Conservation (phyloP, 305 asterid species). For the Rubia peregrina region DNA sequence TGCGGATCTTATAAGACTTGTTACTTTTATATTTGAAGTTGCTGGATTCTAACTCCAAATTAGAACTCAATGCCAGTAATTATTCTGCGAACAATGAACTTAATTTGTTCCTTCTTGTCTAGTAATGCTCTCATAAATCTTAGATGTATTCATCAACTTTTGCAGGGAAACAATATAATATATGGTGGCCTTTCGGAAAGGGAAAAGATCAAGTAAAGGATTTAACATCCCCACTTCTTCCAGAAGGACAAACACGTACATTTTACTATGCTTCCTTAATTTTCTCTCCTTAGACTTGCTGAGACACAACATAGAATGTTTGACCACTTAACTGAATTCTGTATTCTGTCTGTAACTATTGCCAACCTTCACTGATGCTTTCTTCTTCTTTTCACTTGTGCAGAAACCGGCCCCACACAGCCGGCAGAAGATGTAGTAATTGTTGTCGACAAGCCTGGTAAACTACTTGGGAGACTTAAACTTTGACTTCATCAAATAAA, state of each 20-base stretch:
- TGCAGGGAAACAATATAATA: conserved; percentile 6
- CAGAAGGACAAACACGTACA: neutral
- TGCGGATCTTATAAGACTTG: neutral
- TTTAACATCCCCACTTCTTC: neutral
- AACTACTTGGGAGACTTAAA: neutral
- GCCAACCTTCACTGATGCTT: neutral
- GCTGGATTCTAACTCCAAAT: too few species aligned
- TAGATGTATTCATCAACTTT: neutral
- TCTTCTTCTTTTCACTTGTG: neutral
- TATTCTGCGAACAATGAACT: neutral
- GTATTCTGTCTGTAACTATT: neutral
- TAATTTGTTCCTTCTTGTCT: neutral
- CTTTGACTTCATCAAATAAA: neutral
- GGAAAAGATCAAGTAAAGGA: neutral
- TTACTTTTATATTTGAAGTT: too few species aligned
- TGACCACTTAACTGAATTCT: neutral
- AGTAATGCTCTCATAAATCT: neutral
- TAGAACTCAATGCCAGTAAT: too few species aligned
- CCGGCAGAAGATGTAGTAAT: neutral
- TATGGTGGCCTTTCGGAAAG: neutral
- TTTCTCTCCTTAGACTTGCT: too few species aligned
- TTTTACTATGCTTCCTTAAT: neutral
- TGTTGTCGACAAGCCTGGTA: conserved; percentile 2
- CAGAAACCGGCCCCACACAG: conserved; percentile 2
- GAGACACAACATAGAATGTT: neutral